Conservation (phyloP, 768 basidiomycete species). For the Leccinum aurantiacum region DNA sequence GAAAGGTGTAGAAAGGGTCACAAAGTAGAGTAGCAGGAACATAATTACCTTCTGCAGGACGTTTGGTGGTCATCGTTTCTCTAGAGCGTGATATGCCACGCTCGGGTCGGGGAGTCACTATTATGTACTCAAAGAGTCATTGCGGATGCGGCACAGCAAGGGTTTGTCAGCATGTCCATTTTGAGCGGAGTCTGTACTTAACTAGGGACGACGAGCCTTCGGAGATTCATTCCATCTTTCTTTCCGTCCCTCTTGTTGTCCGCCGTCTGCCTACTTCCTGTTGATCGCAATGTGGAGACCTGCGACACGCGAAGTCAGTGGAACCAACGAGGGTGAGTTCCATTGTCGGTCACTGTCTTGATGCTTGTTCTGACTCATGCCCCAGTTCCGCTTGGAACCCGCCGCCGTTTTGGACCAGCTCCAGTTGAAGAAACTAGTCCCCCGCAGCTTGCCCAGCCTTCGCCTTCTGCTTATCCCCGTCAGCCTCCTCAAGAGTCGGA, state of each 20-base stretch:
- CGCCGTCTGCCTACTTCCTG: constrained; percentile 29
- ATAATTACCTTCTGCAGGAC: constrained; percentile 39
- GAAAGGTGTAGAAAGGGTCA: not conserved
- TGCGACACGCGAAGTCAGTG: constrained; percentile 85
- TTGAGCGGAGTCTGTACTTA: constrained; percentile 36
- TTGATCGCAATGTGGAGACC: constrained; percentile 77
- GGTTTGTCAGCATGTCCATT: constrained; percentile 32
- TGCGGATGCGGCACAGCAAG: not conserved
- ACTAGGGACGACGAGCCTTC: constrained; percentile 19
- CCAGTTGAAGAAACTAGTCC: constrained; percentile 79
- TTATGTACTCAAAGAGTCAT: not conserved
- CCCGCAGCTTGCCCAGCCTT: constrained; percentile 84
- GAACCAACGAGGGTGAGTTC: constrained; percentile 84
- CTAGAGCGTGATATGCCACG: not conserved
- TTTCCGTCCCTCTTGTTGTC: constrained; percentile 17
- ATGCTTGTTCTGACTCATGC: constrained; percentile 14
- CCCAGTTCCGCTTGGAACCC: constrained; percentile 77
- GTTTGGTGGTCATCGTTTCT: constrained; percentile 38
- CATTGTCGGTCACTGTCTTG: constrained; percentile 4
- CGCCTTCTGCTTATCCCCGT: constrained; percentile 82
- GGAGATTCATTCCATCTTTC: constrained; percentile 37
- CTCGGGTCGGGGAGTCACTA: not conserved
- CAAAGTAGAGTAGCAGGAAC: not conserved
- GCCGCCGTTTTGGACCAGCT: constrained; percentile 89
- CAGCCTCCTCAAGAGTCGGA: constrained; percentile 56